phyloP scores from a whole-genome alignment of 768 basidiomycete genomes.

The Scleroderma citrinum region DNA sequence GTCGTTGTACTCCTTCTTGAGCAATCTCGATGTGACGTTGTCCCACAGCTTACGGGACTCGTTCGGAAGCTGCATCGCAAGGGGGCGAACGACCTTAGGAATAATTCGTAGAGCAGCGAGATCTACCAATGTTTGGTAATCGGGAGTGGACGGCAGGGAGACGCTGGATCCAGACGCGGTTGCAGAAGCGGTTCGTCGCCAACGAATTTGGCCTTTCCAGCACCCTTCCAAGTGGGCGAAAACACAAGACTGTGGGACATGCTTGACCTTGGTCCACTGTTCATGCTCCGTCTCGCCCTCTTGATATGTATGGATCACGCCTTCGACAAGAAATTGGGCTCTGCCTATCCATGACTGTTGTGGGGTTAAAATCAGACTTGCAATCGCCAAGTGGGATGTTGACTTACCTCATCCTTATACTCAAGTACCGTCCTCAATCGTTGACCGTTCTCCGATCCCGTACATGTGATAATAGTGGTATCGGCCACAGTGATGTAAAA shows the following conservation, averaged over 20 bases:
- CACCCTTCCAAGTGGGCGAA: constrained; percentile 84
- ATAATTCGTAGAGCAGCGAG: constrained; percentile 61
- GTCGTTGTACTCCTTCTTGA: constrained; percentile 83
- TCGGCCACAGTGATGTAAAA: constrained; percentile 89
- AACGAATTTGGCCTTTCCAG: constrained; percentile 81
- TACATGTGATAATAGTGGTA: constrained; percentile 75
- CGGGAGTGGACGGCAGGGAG: constrained; percentile 39
- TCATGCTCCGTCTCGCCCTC: constrained; percentile 56
- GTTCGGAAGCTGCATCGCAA: constrained; percentile 68
- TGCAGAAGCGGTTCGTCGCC: constrained; percentile 52
- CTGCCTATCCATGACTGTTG: constrained; percentile 81
- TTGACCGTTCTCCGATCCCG: constrained; percentile 54
- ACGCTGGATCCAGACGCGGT: constrained; percentile 41
- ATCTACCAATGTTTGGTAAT: constrained; percentile 70
- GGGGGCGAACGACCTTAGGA: constrained; percentile 80
- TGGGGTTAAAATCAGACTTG: neutral
- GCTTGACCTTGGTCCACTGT: constrained; percentile 82
- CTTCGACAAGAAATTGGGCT: constrained; percentile 80
- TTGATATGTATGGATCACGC: constrained; percentile 80
- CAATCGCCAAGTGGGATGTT: neutral
- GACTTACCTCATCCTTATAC: constrained; percentile 90
- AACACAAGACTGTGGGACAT: constrained; percentile 74
- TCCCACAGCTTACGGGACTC: constrained; percentile 92
- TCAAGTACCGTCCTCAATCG: constrained; percentile 80
- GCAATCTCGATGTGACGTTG: constrained; percentile 63